phyloP scores from a whole-genome alignment of 352 stramenopile species.

The Globisporangium takayamanum region DNA sequence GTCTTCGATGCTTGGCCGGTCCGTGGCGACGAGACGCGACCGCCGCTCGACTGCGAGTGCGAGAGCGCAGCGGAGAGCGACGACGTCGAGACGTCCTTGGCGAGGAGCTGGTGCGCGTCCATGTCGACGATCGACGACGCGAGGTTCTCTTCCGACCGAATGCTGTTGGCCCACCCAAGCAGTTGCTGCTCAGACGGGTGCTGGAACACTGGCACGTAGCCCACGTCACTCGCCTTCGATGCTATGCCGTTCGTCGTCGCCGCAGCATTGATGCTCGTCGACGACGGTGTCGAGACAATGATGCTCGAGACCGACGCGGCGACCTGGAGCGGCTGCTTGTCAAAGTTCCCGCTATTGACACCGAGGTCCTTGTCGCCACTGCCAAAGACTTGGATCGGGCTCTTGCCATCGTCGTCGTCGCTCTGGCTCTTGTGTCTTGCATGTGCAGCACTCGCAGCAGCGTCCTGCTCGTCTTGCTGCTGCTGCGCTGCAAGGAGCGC shows the following conservation, averaged over 20 bases:
- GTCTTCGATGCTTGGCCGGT: slow-evolving; percentile 16
- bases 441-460: neutral
- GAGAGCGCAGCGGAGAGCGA: slow-evolving; percentile 13
- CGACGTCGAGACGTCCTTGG: slow-evolving; percentile 17
- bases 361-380: slow-evolving; percentile 6
- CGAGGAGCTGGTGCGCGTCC: slow-evolving; percentile 11
- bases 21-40: slow-evolving; percentile 14
- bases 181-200: slow-evolving; percentile 4
- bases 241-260: neutral
- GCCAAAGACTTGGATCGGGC: slow-evolving; percentile 9
- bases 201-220: neutral
- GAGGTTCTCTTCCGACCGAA: slow-evolving; percentile 12
- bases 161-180: slow-evolving; percentile 9
- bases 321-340: slow-evolving; percentile 10
- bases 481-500: neutral
- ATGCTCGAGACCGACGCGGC: slow-evolving; percentile 16
- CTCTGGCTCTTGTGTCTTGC: neutral
- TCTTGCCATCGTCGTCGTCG: slow-evolving; percentile 11
- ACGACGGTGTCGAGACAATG: slow-evolving; percentile 14
- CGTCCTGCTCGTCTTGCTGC: slow-evolving; percentile 2
- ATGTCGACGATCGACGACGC: slow-evolving; percentile 10
- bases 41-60: slow-evolving; percentile 6
- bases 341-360: slow-evolving; percentile 7
- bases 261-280: neutral
- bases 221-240: neutral